Conservation (phyloP, 257 asterid genomes). For the Gentiana straminea region DNA sequence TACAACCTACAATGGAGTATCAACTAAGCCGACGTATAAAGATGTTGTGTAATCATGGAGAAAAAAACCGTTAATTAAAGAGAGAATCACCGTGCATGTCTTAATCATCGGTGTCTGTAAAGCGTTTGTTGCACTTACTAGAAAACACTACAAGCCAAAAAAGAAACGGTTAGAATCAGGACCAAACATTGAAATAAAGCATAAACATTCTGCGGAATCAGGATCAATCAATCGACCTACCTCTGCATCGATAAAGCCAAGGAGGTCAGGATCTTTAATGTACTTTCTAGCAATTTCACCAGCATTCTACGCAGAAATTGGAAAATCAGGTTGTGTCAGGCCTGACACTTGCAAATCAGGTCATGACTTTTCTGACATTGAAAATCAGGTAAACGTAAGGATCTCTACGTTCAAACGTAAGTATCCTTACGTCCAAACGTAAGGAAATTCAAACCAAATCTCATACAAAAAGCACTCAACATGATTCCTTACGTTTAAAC, state of each 20-base stretch:
- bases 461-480: too few species aligned
- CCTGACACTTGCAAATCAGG: too few species aligned
- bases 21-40: constrained; percentile 4
- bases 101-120: constrained; percentile 93
- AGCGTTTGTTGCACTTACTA: constrained; percentile 90
- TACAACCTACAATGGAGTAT: constrained; percentile 43
- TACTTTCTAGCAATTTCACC: constrained; percentile 82
- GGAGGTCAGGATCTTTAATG: constrained; percentile 74
- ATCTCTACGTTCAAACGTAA: too few species aligned
- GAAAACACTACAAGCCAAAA: constrained; percentile 66
- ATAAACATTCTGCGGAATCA: neutral
- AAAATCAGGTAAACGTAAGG: too few species aligned
- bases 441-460: too few species aligned
- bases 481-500: too few species aligned
- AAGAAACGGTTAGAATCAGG: constrained; percentile 5
- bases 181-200: constrained; percentile 9
- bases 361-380: too few species aligned
- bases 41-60: neutral
- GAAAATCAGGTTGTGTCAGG: too few species aligned
- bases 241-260: constrained; percentile 95
- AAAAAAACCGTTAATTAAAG: constrained; percentile 10
- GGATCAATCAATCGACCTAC: constrained; percentile 25
- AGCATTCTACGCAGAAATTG: constrained; percentile 95
- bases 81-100: constrained; percentile 80
- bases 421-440: too few species aligned